Base-by-base conservation (phyloP, 2,329 filamentous ascomycete genomes). In the Ceratocystis harringtonii region DNA sequence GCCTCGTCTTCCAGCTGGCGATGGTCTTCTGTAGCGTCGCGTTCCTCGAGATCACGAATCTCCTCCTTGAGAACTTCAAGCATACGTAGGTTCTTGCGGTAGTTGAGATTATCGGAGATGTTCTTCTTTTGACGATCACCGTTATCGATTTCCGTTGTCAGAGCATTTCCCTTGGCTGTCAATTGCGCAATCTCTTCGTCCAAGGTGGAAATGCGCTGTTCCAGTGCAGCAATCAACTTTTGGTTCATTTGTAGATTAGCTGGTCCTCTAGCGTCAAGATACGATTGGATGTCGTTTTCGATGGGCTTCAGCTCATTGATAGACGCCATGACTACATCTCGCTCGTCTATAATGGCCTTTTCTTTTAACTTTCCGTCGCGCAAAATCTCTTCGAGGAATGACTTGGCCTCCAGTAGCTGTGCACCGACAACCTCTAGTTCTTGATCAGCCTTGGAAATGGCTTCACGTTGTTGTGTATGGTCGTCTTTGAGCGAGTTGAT, bases 61-160 rank as follows among this genome's bases (percentile, higher is more conserved):
- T 94, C 88, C 19, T 75, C 74, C 65, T 83, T 78, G 5, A 96
- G 81, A 3, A 77, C 78, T 52, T 89, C 81, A 1, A 96, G 79
- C 45, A 86, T 81, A 65, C 84, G 82, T 65, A 84, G 79, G 68
- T 89, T 87, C 72, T 87, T 87, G 66, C 94, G 88, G 73, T 91
- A 96, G 68, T 86, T 86, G 63, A 97, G 78, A 71, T 99, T 99
- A 73, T 97, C 91, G 25, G 80, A 80, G 70, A 99, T 96, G 69
- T 89, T 91, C 70, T 89, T 87, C 76, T 91, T 92, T 65, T 86
- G 92, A 67, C 86, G 84, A 69, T 92, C 88, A 66, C 89, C 88
- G 71, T 91, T 90, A 70, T 85, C 84, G 63, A 92, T 81, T 63
- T 90, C 86, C 61, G 88, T 83, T 69, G 88, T 87, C 62, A 96